Base-by-base conservation (phyloP, 768 basidiomycete species). In the Mycena capillaripes region DNA sequence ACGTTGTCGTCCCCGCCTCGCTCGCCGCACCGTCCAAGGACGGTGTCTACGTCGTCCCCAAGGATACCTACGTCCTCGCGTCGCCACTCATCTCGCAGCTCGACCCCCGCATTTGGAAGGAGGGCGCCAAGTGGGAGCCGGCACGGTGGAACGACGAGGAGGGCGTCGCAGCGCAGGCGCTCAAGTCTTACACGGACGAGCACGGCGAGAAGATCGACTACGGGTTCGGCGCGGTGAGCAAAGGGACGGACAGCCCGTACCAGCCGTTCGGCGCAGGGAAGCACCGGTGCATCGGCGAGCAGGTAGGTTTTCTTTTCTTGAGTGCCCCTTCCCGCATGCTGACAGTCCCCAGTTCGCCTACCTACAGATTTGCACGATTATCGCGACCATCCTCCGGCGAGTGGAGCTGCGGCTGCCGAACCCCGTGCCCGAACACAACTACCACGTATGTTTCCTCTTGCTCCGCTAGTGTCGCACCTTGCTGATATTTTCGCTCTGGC, bases 251-350 rank as follows among this genome's bases (percentile, higher is more conserved):
- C 68, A 95, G 93, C 76, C 96, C 95, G 58, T 98, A 99, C 81
- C 95, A 98, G 80, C 98, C 98, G 2, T 99, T 99, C 78, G 98
- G 98, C 72, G 97, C 98, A 61, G 98, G 98, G 32, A 89, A 95
- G 77, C 97, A 98, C 85, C 88, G 97, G 74, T 99, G 95, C 81
- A 97, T 98, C 71, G 95, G 96, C 74, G 96, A 97, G 84, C 93
- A 92, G 85, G 92, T 91, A 55, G 53, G 86, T 81, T 2, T 56
- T 16, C 21, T 70, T 17, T 17, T 9, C 21, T 23, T 48, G 46
- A 8, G 16, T 25, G 46, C 61, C 10, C n/a, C n/a, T n/a, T n/a
- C 46, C 27, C 21, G 10, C 36, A 27, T 30, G 32, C 32, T 11
- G 9, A 55, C 29, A 16, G 29, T 62, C 53, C 25, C 12, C 61